Evolutionary conservation across 2,329 filamentous ascomycete species (phyloP), one percentile per base, ranked within the genome.

Genomic region (Sporothrix schenckii): DNA sequence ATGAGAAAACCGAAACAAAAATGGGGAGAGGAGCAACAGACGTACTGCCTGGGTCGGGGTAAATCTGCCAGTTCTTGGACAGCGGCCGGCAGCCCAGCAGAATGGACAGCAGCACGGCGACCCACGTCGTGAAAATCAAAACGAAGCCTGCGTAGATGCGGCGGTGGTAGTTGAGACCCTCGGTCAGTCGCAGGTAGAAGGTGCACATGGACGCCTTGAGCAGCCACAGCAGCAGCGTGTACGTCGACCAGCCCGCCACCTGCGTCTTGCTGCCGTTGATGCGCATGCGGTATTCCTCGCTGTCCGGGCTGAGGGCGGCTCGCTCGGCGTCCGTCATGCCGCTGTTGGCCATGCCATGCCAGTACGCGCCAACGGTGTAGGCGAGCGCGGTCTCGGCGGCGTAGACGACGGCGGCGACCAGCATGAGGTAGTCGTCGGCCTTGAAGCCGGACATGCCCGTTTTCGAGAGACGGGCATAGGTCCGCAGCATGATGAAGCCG

Each of bases 351-450:
- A 79, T 72, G 4, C 78, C 78, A 2, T 75, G 72, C 72, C 74
- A 77, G 14, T 74, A 75, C 1, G 72, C 74, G 4, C 75, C 76
- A 0, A 79, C 77, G 0, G 74, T 71, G 68, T 77, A 78, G 3
- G 78, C 78, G 13, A 79, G 73, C 2, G 73, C 71, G 1, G 77
- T 78, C 30, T 78, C 77, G 27, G 71, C 71, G 6, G 76, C 67
- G 54, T 74, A 74, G 47, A 71, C 61, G 1, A 71, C 85, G 72
- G 81, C 81, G 5, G 83, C 86, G 21, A 87, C n/a, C 58, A 84
- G 77, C 78, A 88, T 87, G 41, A 90, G 75, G 74, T 86, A 88
- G 72, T 90, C 88, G 76, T 89, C 88, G 0, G 82, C 79, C 73
- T 83, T 81, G 69, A 89, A 82, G n/a, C 81, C 80, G 69, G 77